Evolutionary conservation across 495 filamentous ascomycete species (phyloP).

Genomic region (Lophiotrema nucula): DNA sequence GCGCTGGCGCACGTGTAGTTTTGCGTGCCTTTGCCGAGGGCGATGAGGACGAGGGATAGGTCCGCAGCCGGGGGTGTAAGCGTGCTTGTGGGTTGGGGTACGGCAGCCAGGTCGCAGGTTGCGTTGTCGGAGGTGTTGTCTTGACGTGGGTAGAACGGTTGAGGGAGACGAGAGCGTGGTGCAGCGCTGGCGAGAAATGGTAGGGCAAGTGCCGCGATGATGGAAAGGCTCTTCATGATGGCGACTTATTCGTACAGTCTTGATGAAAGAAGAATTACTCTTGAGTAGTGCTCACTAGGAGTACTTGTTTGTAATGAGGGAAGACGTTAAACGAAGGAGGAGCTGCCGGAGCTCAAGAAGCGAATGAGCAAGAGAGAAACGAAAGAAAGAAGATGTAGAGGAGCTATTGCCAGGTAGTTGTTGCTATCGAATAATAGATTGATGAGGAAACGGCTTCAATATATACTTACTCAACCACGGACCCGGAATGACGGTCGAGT

Average conservation of each 20-base stretch:
- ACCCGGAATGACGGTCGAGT: neutral
- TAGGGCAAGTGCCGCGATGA: slow-evolving; percentile 7
- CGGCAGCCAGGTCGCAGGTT: slow-evolving; percentile 18
- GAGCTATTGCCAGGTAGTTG: neutral
- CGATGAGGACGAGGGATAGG: slow-evolving; percentile 67
- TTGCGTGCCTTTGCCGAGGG: slow-evolving; percentile 81
- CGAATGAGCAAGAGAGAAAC: slow-evolving; percentile 11
- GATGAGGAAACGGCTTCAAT: slow-evolving; percentile 8
- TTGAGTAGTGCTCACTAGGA: neutral
- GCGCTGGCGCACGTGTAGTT: slow-evolving; percentile 81
- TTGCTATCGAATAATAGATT: slow-evolving; percentile 2
- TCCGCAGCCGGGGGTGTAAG: slow-evolving; percentile 59
- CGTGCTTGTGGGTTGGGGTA: slow-evolving; percentile 29
- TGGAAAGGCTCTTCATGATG: slow-evolving; percentile 1
- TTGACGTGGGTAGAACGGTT: neutral
- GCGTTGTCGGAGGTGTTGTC: neutral
- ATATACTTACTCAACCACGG: slow-evolving; percentile 17
- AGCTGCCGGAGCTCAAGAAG: slow-evolving; percentile 30
- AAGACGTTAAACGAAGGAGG: slow-evolving; percentile 13
- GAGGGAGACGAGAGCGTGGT: slow-evolving; percentile 1
- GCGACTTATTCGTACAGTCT: no score
- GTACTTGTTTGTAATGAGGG: neutral
- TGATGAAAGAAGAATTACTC: neutral
- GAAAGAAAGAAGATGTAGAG: neutral
- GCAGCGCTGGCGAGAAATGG: slow-evolving; percentile 1